Evolutionary conservation across 2,329 filamentous ascomycete genomes (phyloP), one percentile per base, ranked within the genome.

Genomic region (Elsinoe perseae): DNA sequence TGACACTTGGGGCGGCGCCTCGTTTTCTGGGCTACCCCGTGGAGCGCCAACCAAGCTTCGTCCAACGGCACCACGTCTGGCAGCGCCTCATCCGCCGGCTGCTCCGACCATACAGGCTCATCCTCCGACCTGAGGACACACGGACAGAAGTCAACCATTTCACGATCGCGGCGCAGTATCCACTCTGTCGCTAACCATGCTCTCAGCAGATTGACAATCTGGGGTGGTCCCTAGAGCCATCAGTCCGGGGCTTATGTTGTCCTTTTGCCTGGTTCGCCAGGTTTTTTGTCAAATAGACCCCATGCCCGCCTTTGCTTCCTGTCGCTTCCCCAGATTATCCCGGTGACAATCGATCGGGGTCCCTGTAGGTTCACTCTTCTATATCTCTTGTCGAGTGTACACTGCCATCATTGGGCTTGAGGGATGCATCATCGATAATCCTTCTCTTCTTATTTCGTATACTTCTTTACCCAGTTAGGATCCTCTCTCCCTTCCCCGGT

Each of bases 281-380:
- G 10, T 50, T 38, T 52, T 52, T 9, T 38, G 27, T 52, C 16
- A 52, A 36, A 20, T 10, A 36, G 28, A 32, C 48, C 48, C 28
- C 48, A 21, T 30, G 25, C 44, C 27, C 44, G 8, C 44, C 18
- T 21, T 30, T 36, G 12, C 32, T 14, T 34, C 18, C 18, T 25
- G 48, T 38, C 27, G 48, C n/a, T 52, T 18, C 48, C 48, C 48
- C 48, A 52, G 48, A 38, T 36, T 52, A 52, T 52, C 48, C 48
- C 48, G 30, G 48, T 52, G 48, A 32, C 48, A 52, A 52, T 52
- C 48, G 48, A 52, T 52, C 48, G 28, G 48, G n/a, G 28, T 16
- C 48, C 30, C 21, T 32, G 48, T 52, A 52, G 48, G 48, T 38
- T 23, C 16, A 23, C 20, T 36, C 30, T 52, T 25, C 5, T 52